Percentiles rank a stretch among this genome's conserved stretches.
These are phyloP conservation scores for Coleophoma cylindrospora DNA, from an alignment of 2,329 filamentous ascomycete genomes.

Conservation along the genomic window DNA sequence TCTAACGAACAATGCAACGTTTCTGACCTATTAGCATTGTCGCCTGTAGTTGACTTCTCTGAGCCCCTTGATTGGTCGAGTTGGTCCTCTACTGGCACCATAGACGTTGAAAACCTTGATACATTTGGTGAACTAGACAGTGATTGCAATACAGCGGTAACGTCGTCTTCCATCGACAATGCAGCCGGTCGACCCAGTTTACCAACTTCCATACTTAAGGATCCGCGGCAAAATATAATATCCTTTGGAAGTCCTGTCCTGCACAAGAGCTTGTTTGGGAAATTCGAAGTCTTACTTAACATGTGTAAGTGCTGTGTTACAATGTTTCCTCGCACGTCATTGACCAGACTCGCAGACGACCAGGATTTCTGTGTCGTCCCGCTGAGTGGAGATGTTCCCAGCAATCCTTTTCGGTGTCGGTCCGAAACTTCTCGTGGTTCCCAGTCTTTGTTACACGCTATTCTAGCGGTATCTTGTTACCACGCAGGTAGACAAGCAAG, in stretches of 20 bases:
- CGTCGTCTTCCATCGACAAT: not conserved
- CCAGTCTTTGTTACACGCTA: not conserved
- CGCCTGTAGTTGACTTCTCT: not conserved
- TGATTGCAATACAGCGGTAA: not conserved
- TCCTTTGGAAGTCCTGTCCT: not conserved
- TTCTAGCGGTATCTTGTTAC: not conserved
- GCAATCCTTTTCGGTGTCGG: not conserved
- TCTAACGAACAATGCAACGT: not conserved
- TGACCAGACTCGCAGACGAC: not conserved
- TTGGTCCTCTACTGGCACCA: not conserved
- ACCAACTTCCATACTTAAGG: not conserved
- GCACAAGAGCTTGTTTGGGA: not conserved
- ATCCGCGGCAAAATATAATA: not conserved
- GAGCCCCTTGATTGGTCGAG: not conserved
- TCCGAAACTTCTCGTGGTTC: not conserved
- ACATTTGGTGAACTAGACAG: not conserved
- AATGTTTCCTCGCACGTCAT: not conserved
- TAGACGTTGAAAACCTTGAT: not conserved
- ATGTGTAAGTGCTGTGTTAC: not conserved
- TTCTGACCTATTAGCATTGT: not conserved
- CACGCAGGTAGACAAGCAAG: not conserved
- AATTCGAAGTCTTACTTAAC: not conserved
- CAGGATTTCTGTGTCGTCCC: not conserved
- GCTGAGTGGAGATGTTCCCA: not conserved
- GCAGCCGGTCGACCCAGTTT: not conserved